Evolutionary conservation across 371 early-diverging fungal genomes (phyloP), one percentile per base, ranked within the genome.

Genomic region (Rhizopus delemar): DNA sequence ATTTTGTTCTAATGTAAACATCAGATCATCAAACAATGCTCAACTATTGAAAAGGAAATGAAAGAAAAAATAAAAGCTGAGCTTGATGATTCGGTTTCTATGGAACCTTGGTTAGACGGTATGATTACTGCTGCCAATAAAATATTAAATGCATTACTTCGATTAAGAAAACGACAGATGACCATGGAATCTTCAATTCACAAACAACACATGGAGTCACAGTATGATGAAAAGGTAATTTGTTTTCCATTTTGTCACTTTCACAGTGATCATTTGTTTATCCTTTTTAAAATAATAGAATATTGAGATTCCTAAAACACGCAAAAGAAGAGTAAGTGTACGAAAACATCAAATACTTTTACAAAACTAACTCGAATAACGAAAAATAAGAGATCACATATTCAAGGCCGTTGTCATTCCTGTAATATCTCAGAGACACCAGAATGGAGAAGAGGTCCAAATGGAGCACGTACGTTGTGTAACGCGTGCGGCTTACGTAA

Each of bases 371-470:
- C 22, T 1, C 0, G 22, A 22, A 22, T 57, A 5, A 36, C 53
- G 33, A 50, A 59, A 49, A 43, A 32, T 31, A 29, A 39, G 12
- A 16, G 62, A 29, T 61, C 61, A 51, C 46, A 60, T 62, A 66
- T 80, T 31, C 84, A 77, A 60, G 80, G 77, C n/a, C 71, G 76
- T 32, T 85, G 85, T 39, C 80, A 83, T 46, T 79, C 83, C 28
- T 88, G 89, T 65, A 76, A 79, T 62, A 78, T 80, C 48, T 77
- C 83, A n/a, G 79, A 82, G 41, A 88, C 89, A 13, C 86, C 89
- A 12, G 85, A 83, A 70, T 88, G 89, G 89, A 73, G 89, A 51
- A 78, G 89, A 45, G 89, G 89, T 12, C 89, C 87, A 8, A 77
- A 83, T 63, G 89, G 89, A 4, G 84, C 89, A 5, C 72, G 82